A percentile compares a stretch with the other conserved stretches of the same genome.
phyloP scores from a whole-genome alignment of 2,329 filamentous ascomycete species.

The Alternaria postmessia region DNA sequence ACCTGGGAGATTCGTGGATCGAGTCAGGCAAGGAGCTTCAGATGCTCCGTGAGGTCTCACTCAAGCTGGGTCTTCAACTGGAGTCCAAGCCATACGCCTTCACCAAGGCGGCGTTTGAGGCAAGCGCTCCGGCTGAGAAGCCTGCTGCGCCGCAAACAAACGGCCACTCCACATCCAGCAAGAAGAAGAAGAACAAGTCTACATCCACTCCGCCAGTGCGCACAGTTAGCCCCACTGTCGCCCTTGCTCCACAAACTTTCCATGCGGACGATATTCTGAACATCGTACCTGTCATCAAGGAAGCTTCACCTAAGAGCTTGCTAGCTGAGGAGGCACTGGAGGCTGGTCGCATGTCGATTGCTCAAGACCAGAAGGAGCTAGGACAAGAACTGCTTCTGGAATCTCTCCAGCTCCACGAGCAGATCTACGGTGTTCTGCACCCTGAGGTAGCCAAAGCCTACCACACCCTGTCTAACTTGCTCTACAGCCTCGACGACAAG shows the following conservation, averaged over 20 bases:
- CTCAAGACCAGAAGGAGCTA: conserved; percentile 93
- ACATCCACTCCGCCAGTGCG: conserved; percentile 60
- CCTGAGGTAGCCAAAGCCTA: conserved; percentile 96
- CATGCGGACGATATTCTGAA: conserved; percentile 86
- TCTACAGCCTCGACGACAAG: conserved; percentile 98
- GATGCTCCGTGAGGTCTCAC: conserved; percentile 83
- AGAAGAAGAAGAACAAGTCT: conserved; percentile 64
- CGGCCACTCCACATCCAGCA: conserved; percentile 46
- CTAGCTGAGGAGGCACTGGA: conserved; percentile 96
- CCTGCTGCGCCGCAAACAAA: conserved; percentile 47
- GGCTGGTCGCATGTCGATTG: conserved; percentile 93
- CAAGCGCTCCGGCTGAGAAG: conserved; percentile 24
- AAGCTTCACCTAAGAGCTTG: conserved; percentile 87
- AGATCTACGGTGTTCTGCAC: conserved; percentile 97
- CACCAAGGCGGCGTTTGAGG: conserved; percentile 50
- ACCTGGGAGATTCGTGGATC: conserved; percentile 73
- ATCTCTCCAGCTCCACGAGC: conserved; percentile 93
- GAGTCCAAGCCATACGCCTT: conserved; percentile 80
- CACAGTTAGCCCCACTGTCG: conserved; percentile 52
- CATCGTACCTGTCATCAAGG: conserved; percentile 92
- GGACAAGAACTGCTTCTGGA: conserved; percentile 96
- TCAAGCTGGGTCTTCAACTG: conserved; percentile 91
- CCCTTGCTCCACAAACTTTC: conserved; percentile 70
- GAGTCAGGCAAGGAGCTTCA: conserved; percentile 76
- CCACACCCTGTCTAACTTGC: conserved; percentile 92